phyloP scores from a whole-genome alignment of 768 basidiomycete genomes.

The Leccinellum albellum region DNA sequence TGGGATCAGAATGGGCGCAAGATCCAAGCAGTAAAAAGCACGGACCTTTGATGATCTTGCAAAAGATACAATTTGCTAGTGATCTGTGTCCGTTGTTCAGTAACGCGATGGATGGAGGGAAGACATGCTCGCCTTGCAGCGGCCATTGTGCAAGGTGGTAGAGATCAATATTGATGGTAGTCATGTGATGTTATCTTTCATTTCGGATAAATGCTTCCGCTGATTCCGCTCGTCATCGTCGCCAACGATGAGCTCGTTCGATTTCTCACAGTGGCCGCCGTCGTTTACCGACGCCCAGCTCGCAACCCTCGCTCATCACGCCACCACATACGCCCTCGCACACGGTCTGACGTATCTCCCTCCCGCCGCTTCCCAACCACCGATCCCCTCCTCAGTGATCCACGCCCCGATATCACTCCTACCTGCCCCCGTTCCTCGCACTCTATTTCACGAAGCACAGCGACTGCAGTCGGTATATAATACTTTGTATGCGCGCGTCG shows the following conservation, averaged over 20 bases:
- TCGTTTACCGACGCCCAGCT: constrained; percentile 54
- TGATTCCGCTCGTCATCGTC: not conserved
- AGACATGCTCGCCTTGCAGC: constrained; percentile 18
- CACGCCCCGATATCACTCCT: constrained; percentile 89
- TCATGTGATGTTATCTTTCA: not conserved
- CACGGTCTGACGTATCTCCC: constrained; percentile 85
- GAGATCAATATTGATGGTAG: not conserved
- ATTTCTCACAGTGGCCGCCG: constrained; percentile 74
- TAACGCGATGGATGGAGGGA: accelerated
- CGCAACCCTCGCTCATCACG: constrained; percentile 54
- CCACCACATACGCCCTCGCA: constrained; percentile 80
- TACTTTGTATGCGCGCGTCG: constrained; percentile 77
- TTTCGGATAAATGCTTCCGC: not conserved
- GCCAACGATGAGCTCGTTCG: constrained; percentile 34
- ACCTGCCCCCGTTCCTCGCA: constrained; percentile 81
- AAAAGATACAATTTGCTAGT: constrained; percentile 78
- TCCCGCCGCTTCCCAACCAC: constrained; percentile 39
- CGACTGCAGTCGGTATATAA: constrained; percentile 78
- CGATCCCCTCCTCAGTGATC: constrained; percentile 67
- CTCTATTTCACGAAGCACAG: constrained; percentile 61
- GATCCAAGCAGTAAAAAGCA: not conserved
- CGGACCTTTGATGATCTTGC: constrained; percentile 89
- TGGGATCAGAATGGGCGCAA: not conserved
- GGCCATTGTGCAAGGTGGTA: constrained; percentile 6
- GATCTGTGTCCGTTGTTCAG: constrained; percentile 35